Percentiles rank a stretch among this genome's conserved stretches.
Conservation (phyloP, 108 stramenopile genomes). For the Poteriospumella lacustris region DNA sequence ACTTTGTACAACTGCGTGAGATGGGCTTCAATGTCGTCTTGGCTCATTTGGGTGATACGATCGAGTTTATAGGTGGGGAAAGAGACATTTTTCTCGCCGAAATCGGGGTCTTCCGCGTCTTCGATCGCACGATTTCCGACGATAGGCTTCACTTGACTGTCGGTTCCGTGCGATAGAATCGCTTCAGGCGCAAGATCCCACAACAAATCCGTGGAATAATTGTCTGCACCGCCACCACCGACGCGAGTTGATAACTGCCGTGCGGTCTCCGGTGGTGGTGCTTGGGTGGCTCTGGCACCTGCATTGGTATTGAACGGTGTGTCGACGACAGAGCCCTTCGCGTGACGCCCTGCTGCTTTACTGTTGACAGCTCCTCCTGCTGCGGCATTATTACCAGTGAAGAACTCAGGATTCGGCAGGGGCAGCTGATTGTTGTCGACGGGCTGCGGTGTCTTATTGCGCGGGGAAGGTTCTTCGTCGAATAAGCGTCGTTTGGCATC, state of each 20-base stretch:
- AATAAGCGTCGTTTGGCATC: too few relatives aligned
- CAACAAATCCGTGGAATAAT: too few relatives aligned
- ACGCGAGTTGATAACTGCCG: background rate
- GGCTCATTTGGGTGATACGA: constrained; percentile 29
- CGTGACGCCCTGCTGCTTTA: background rate
- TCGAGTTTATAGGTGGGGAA: constrained; percentile 32
- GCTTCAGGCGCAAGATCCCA: background rate
- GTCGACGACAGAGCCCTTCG: background rate
- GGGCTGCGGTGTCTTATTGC: too few relatives aligned
- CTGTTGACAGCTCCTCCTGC: background rate
- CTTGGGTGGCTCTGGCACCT: background rate
- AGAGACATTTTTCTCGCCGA: constrained; percentile 15
- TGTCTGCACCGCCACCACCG: background rate
- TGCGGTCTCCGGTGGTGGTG: background rate
- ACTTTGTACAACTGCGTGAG: constrained; percentile 42
- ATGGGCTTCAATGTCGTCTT: constrained; percentile 41
- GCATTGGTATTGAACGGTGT: background rate
- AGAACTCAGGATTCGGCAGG: too few relatives aligned
- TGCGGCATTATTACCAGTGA: too few relatives aligned
- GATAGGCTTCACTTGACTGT: constrained; percentile 47
- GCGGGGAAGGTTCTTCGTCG: too few relatives aligned
- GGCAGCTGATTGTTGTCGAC: too few relatives aligned
- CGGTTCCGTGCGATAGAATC: constrained; percentile 38
- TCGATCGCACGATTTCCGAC: constrained; percentile 40
- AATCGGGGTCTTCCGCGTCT: constrained; percentile 10